Percentiles rank a stretch among this genome's conserved stretches.
phyloP scores from a whole-genome alignment of 164 flowering plant genomes.

The Magnolia sinica region DNA sequence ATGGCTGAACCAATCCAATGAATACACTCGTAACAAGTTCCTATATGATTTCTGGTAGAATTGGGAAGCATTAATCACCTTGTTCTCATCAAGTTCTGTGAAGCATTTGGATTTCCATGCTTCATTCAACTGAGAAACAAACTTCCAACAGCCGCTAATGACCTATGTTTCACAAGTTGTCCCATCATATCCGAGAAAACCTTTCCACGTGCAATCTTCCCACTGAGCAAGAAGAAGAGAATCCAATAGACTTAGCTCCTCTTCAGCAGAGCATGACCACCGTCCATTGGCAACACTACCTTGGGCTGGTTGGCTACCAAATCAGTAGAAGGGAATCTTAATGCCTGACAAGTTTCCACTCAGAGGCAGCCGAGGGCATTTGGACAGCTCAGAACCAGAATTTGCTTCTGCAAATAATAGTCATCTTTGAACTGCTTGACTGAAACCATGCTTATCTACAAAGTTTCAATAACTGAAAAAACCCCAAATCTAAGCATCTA shows the following conservation, averaged over 20 bases:
- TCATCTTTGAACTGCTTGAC: slow-evolving; percentile 24
- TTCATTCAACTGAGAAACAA: slow-evolving; percentile 32
- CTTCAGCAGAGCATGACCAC: slow-evolving; percentile 8
- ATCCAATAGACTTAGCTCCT: slow-evolving; percentile 31
- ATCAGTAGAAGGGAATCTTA: slow-evolving; percentile 23
- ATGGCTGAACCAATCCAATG: slow-evolving; percentile 17
- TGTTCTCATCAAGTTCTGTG: neutral
- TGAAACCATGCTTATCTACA: slow-evolving; percentile 22
- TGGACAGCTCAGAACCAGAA: slow-evolving; percentile 17
- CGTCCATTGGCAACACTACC: slow-evolving; percentile 13
- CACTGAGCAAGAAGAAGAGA: slow-evolving; percentile 39
- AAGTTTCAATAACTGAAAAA: neutral
- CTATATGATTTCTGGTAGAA: too few relatives aligned
- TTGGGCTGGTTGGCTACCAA: slow-evolving; percentile 18
- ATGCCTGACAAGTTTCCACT: slow-evolving; percentile 23
- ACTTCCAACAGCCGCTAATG: slow-evolving; percentile 21
- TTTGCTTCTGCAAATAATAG: slow-evolving; percentile 8
- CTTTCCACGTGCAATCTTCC: slow-evolving; percentile 33
- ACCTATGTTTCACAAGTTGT: slow-evolving; percentile 35
- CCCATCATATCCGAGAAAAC: slow-evolving; percentile 31
- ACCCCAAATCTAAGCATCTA: neutral
- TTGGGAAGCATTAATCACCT: neutral
- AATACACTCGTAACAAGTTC: too few relatives aligned
- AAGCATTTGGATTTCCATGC: slow-evolving; percentile 10
- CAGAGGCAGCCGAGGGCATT: slow-evolving; percentile 1